Evolutionary conservation across 345 rosid species (phyloP).

Genomic region (Eutrema heterophyllum): DNA sequence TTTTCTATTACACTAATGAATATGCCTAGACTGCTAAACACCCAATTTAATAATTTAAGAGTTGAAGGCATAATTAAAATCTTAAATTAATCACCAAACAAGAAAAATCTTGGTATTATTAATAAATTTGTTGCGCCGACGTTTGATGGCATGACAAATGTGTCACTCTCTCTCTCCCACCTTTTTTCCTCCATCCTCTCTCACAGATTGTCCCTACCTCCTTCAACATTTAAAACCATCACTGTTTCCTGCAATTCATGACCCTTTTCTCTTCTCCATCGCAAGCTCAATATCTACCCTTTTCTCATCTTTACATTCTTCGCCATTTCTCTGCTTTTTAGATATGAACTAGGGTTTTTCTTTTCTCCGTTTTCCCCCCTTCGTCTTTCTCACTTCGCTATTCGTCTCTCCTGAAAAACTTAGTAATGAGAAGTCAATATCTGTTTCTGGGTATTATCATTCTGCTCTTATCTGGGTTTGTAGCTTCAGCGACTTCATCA

Average conservation of each 20-base stretch:
- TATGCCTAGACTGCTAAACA: background rate
- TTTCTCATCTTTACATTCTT: background rate
- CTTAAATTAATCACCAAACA: background rate
- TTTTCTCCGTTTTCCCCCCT: background rate
- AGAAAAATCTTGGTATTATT: background rate
- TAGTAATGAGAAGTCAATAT: conserved; percentile 45
- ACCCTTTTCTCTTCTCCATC: background rate
- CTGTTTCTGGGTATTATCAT: conserved; percentile 41
- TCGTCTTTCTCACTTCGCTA: background rate
- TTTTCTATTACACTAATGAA: too few species aligned
- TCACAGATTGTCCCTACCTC: conserved; percentile 7
- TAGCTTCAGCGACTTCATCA: conserved; percentile 63
- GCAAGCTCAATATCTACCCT: background rate
- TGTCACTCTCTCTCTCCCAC: conserved; percentile 12
- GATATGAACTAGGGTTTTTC: conserved; percentile 26
- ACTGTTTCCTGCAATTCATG: background rate
- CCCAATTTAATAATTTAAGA: background rate
- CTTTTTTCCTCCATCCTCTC: background rate
- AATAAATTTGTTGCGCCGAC: conserved; percentile 16
- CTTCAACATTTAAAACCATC: conserved; percentile 3
- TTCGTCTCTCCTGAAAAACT: conserved; percentile 1
- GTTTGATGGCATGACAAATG: conserved; percentile 15
- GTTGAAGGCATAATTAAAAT: background rate
- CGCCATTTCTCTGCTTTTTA: background rate
- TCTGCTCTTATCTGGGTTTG: conserved; percentile 46